Evolutionary conservation across 2,329 filamentous ascomycete species (phyloP).

Genomic region (Fusarium oxysporum): DNA sequence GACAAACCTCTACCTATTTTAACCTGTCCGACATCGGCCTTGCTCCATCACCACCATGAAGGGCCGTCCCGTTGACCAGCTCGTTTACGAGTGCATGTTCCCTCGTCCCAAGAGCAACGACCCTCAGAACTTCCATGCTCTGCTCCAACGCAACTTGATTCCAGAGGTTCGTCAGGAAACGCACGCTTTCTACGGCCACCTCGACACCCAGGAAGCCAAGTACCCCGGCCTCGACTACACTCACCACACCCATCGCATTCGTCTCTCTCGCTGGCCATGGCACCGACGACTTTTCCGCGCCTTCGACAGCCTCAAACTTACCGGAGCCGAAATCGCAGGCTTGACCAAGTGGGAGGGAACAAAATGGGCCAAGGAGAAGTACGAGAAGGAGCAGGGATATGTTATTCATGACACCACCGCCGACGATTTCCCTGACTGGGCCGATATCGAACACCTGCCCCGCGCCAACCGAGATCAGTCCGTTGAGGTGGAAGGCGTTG

Average conservation of each 20-base stretch:
- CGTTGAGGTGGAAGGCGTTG: conserved; percentile 30
- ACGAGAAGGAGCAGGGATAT: conserved; percentile 79
- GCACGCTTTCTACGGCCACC: conserved; percentile 80
- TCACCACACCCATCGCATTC: conserved; percentile 77
- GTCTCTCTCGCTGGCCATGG: conserved; percentile 81
- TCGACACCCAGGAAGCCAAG: conserved; percentile 83
- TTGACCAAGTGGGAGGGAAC: conserved; percentile 88
- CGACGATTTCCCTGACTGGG: conserved; percentile 73
- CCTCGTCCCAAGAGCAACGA: conserved; percentile 75
- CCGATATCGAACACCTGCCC: conserved; percentile 44
- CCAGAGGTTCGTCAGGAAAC: conserved; percentile 84
- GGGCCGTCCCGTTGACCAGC: conserved; percentile 74
- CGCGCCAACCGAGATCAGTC: conserved; percentile 24
- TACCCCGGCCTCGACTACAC: conserved; percentile 86
- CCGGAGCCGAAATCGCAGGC: conserved; percentile 74
- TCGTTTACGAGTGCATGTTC: conserved; percentile 81
- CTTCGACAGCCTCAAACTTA: conserved; percentile 77
- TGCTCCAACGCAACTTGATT: conserved; percentile 78
- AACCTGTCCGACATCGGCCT: conserved; percentile 2
- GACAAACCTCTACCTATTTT: neutral
- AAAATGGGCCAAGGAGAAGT: conserved; percentile 84
- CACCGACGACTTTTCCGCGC: conserved; percentile 81
- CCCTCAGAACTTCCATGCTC: conserved; percentile 76
- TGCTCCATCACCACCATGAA: conserved; percentile 67
- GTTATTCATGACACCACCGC: conserved; percentile 77